Evolutionary conservation across 768 basidiomycete genomes (phyloP).

Genomic region (Lentinula aciculospora): DNA sequence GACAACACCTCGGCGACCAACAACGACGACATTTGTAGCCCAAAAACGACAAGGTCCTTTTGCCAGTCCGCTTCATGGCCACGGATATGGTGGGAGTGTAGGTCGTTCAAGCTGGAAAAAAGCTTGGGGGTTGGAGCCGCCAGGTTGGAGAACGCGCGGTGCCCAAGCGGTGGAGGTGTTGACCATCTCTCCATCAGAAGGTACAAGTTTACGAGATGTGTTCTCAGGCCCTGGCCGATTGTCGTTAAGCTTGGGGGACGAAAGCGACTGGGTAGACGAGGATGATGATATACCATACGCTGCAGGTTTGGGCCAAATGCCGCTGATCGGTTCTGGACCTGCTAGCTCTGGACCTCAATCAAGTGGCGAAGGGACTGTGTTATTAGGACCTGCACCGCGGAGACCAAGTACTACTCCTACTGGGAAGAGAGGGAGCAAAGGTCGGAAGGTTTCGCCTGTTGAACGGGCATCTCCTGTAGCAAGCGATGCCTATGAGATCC

Average conservation of each 20-base stretch:
- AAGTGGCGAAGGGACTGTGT: slow-evolving; percentile 31
- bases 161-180: slow-evolving; percentile 75
- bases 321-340: slow-evolving; percentile 18
- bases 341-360: neutral
- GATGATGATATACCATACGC: slow-evolving; percentile 77
- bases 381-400: slow-evolving; percentile 48
- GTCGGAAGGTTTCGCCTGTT: slow-evolving; percentile 40
- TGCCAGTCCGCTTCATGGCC: slow-evolving; percentile 43
- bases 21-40: slow-evolving; percentile 61
- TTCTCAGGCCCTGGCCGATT: slow-evolving; percentile 68
- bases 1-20: slow-evolving; percentile 9
- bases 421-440: slow-evolving; percentile 25
- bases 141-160: slow-evolving; percentile 72
- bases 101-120: slow-evolving; percentile 85
- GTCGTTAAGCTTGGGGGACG: slow-evolving; percentile 59
- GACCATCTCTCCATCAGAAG: slow-evolving; percentile 55
- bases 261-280: slow-evolving; percentile 86
- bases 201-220: slow-evolving; percentile 64
- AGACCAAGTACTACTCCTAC: slow-evolving; percentile 31
- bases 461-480: slow-evolving; percentile 59
- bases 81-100: slow-evolving; percentile 34
- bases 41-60: slow-evolving; percentile 80
- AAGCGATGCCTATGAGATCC: slow-evolving; percentile 42
- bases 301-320: slow-evolving; percentile 72
- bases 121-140: slow-evolving; percentile 82